Conservation (phyloP, 345 rosid species). For the Murraya paniculata region DNA sequence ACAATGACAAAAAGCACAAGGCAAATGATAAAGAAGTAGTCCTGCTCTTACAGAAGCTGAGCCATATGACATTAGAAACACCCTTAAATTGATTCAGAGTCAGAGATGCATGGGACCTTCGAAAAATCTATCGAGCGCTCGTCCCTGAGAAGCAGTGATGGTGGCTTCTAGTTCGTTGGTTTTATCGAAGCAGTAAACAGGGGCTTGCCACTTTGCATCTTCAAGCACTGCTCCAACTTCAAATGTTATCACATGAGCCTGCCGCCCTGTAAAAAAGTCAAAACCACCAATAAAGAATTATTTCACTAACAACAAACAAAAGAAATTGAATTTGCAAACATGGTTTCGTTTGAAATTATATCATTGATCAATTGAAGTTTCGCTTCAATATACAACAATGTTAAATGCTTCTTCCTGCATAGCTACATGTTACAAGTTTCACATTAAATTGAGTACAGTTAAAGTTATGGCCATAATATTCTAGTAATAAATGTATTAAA, state of each 20-base stretch:
- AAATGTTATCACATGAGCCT: slow-evolving; percentile 61
- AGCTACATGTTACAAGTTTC: not conserved
- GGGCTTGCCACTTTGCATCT: slow-evolving; percentile 65
- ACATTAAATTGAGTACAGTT: too few species aligned
- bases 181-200: slow-evolving; percentile 45
- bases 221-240: slow-evolving; percentile 62
- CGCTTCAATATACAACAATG: not conserved
- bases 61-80: not conserved
- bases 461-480: too few species aligned
- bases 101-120: slow-evolving; percentile 10
- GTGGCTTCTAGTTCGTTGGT: not conserved
- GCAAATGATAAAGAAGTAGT: not conserved
- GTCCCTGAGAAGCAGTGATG: not conserved
- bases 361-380: not conserved
- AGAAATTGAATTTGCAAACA: not conserved
- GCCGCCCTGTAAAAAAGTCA: slow-evolving; percentile 34
- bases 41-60: not conserved
- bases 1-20: not conserved
- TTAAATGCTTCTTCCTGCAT: not conserved
- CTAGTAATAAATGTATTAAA: too few species aligned
- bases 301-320: not conserved
- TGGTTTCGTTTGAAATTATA: not conserved
- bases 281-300: not conserved
- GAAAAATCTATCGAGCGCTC: slow-evolving; percentile 12
- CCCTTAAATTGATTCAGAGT: not conserved